A percentile compares a stretch with the other conserved stretches of the same genome.
phyloP scores from a whole-genome alignment of 1,139 yeast species.

The Scheffersomyces quercinus region DNA sequence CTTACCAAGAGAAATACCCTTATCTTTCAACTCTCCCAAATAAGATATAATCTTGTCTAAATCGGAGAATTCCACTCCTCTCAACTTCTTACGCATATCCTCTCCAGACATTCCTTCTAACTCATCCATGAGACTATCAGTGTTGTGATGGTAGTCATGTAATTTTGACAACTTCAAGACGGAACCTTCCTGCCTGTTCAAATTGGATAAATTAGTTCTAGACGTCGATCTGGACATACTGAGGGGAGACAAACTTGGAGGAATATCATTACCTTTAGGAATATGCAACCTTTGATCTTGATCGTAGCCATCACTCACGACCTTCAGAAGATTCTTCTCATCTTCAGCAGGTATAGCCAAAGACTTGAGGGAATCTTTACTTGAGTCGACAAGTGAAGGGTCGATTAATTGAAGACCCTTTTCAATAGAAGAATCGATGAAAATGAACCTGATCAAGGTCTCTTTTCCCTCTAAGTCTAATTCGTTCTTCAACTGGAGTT shows the following conservation, averaged over 20 bases:
- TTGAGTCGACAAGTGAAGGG: constrained; percentile 25
- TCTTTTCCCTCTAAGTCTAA: constrained; percentile 71
- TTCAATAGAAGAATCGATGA: constrained; percentile 68
- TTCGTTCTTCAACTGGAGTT: constrained; percentile 52
- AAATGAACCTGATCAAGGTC: constrained; percentile 64
- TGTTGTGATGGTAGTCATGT: constrained; percentile 24
- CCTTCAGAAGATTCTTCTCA: constrained; percentile 12
- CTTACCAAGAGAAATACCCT: constrained; percentile 53
- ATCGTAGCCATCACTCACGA: constrained; percentile 2
- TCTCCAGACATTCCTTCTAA: constrained; percentile 47
- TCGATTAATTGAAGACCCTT: constrained; percentile 60
- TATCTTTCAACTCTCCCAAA: constrained; percentile 48
- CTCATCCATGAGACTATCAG: constrained; percentile 15
- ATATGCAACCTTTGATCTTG: constrained; percentile 2
- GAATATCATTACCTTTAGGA: constrained; percentile 11
- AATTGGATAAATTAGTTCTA: constrained; percentile 33
- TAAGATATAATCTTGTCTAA: constrained; percentile 52
- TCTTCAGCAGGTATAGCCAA: constrained; percentile 15
- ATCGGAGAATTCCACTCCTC: constrained; percentile 49
- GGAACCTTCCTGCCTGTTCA: constrained; percentile 46
- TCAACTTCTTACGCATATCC: constrained; percentile 49
- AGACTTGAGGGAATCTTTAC: not conserved
- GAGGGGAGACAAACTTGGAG: constrained; percentile 24
- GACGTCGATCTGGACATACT: constrained; percentile 37
- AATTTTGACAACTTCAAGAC: constrained; percentile 35